A percentile compares a stretch with the other conserved stretches of the same genome.
phyloP scores from a whole-genome alignment of 2,329 filamentous ascomycete genomes.

The Amesomyces nigricolor region DNA sequence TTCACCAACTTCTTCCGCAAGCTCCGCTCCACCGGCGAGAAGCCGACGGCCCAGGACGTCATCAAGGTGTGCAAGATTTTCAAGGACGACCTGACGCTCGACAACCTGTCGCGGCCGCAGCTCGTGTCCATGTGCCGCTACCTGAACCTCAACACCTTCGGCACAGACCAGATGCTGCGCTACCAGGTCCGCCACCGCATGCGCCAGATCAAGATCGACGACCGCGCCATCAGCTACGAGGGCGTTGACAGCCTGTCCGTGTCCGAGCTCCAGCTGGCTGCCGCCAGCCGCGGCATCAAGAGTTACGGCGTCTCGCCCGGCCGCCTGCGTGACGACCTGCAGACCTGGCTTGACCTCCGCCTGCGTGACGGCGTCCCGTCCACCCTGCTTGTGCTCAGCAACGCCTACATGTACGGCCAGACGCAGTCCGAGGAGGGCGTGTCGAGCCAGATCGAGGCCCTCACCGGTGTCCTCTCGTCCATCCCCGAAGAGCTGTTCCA shows the following conservation, averaged over 20 bases:
- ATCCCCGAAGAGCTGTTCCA: constrained; percentile 99
- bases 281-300: constrained; percentile 83
- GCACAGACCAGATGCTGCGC: constrained; percentile 94
- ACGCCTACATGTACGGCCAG: constrained; percentile 94
- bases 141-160: constrained; percentile 95
- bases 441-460: constrained; percentile 82
- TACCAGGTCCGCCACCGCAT: constrained; percentile 97
- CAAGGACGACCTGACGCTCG: constrained; percentile 92
- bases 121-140: constrained; percentile 97
- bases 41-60: constrained; percentile 81
- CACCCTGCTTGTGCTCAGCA: constrained; percentile 89
- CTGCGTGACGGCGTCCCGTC: constrained; percentile 94
- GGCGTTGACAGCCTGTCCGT: constrained; percentile 92
- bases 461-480: constrained; percentile 84
- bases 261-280: constrained; percentile 84
- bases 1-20: constrained; percentile 98
- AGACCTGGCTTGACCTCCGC: constrained; percentile 90
- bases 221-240: constrained; percentile 88
- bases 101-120: constrained; percentile 93
- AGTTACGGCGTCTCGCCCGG: constrained; percentile 89
- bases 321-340: constrained; percentile 79
- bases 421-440: constrained; percentile 66
- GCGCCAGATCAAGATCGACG: constrained; percentile 98
- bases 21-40: constrained; percentile 83
- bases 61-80: constrained; percentile 99